Evolutionary conservation across 2,329 filamentous ascomycete genomes (phyloP), one percentile per base, ranked within the genome.

Genomic region (Colletotrichum filicis): DNA sequence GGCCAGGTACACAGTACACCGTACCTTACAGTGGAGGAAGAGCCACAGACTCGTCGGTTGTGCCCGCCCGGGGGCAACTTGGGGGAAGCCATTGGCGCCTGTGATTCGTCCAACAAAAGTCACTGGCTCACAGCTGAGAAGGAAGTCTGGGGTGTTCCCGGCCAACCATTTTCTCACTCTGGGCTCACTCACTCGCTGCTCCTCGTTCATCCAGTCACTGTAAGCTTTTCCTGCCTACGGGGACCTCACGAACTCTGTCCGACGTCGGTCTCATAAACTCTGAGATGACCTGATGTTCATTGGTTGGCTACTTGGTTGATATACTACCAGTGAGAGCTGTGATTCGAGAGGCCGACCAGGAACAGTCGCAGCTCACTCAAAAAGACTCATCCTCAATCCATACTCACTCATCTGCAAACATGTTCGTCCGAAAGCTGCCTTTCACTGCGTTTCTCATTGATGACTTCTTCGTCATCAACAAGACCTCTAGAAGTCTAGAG

Each of bases 11-110:
- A 1, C 11, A 11, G 32, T 35, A 12, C 32, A 32, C 9, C 30
- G 32, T 35, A 35, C 32, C 4, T 35, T 5, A 35, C 32, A 35
- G 32, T 35, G 32, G 32, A 12, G 32, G 32, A 35, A 35, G 32
- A 12, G 32, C 32, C 62, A 56, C 62, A 57, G 49, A 65, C 62
- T 24, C 57, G 30, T 60, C 22, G 32, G 57, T 60, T 60, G 57
- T 32, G 32, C 57, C 32, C 57, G 37, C 37, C 37, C 16, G 37
- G 37, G 37, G 37, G 37, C 37, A 32, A 24, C 14, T 26, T 24
- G 57, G 57, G 32, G 57, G 42, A 49, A 11, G n/a, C 30, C 30
- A 42, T 46, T 28, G 37, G 35, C 35, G 22, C 35, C 58, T 46
- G 14, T n/a, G 12, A 49, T 61, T 61, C 58, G 58, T 16, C 14